Evolutionary conservation across 768 basidiomycete species (phyloP), one percentile per base, ranked within the genome.

Genomic region (Pholiota microspora): DNA sequence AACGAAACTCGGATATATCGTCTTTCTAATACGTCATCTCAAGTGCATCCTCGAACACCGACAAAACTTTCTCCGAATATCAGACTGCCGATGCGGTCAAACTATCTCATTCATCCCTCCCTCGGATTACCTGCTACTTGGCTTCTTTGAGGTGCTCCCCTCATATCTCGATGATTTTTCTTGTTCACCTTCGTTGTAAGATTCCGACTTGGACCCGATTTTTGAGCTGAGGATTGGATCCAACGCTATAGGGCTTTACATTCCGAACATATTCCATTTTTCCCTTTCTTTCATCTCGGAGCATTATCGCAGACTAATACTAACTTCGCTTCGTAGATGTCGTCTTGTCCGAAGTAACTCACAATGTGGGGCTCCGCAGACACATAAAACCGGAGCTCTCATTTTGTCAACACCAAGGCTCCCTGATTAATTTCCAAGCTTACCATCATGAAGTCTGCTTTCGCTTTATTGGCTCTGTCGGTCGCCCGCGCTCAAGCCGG

Each of bases 211-310:
- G 42, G 28, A 49, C 42, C 55, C 60, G 60, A 54, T 51, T 36
- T 57, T 59, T 54, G 29, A 5, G 42, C 38, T 45, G 23, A 29
- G 27, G 45, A 47, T 49, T 45, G 50, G 51, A 34, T 47, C 52
- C 10, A 2, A 54, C 57, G 57, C 59, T 57, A 62, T 57, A 57
- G 28, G 32, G 38, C 51, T n/a, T 16, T 25, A 32, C 57, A 40
- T 49, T 32, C 60, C 60, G 60, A 62, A 34, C 51, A 59, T 62
- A 54, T 56, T 59, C 60, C 60, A 31, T 16, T 7, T 3, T n/a
- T 25, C 29, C 4, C 23, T 40, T 25, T 47, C 27, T 27, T 49
- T 15, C 57, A 54, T 53, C 36, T 59, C 60, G 60, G 60, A 57
- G 46, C 50, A 62, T 59, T 59, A 12, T 62, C 60, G 60, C 55